phyloP scores from a whole-genome alignment of 305 asterid species.

The Solanum hybrid region DNA sequence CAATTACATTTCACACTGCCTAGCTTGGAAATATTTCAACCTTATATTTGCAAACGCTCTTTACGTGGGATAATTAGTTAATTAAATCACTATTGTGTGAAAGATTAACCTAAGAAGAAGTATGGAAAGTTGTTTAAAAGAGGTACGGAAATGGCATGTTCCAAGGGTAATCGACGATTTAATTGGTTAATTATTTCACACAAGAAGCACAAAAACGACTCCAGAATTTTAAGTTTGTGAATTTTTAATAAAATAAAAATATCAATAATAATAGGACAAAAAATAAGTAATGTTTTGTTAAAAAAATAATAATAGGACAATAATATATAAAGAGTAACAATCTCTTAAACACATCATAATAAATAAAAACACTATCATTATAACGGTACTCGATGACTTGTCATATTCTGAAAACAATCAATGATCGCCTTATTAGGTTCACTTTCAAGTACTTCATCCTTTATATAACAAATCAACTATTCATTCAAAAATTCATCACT shows the following conservation, averaged over 20 bases:
- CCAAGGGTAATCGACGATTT: background rate
- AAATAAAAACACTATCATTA: too few species aligned
- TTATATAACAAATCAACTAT: background rate
- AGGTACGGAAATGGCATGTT: background rate
- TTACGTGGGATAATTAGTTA: background rate
- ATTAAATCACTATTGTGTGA: background rate
- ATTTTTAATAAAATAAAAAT: too few species aligned
- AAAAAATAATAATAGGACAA: background rate
- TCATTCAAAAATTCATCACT: background rate
- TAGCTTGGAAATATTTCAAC: background rate
- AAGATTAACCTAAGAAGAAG: background rate
- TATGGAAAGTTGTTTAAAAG: background rate
- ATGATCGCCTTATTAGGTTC: background rate
- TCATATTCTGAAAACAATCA: background rate
- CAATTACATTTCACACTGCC: background rate
- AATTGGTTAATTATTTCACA: background rate
- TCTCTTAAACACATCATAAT: background rate
- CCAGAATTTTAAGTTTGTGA: too few species aligned
- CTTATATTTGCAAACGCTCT: background rate
- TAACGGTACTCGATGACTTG: background rate
- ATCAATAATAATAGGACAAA: background rate
- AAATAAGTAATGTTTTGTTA: background rate
- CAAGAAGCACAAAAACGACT: background rate
- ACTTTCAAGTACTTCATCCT: background rate
- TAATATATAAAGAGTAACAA: background rate